Conservation (phyloP, 2,329 filamentous ascomycete species). For the Gyromitra esculenta region DNA sequence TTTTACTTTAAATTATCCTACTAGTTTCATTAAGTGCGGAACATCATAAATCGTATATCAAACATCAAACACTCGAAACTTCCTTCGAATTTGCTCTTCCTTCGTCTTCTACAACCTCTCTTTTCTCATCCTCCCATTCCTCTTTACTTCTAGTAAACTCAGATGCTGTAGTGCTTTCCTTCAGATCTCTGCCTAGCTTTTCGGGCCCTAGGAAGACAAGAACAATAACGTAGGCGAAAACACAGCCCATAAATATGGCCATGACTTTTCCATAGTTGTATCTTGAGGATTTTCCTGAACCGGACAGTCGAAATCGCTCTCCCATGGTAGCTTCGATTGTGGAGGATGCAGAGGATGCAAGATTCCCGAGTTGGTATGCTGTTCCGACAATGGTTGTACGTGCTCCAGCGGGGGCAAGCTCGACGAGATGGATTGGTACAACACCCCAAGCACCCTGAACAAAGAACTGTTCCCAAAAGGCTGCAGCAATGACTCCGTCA, state of each 20-base stretch:
- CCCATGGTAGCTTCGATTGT: slow-evolving; percentile 74
- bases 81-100: neutral
- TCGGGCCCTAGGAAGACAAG: slow-evolving; percentile 72
- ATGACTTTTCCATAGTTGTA: slow-evolving; percentile 86
- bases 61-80: slow-evolving; percentile 1
- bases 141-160: slow-evolving; percentile 1
- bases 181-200: slow-evolving; percentile 56
- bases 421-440: slow-evolving; percentile 78
- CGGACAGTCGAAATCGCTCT: slow-evolving; percentile 75
- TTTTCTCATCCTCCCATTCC: slow-evolving; percentile 30
- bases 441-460: slow-evolving; percentile 74
- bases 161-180: slow-evolving; percentile 8
- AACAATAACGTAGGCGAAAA: slow-evolving; percentile 72
- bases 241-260: slow-evolving; percentile 89
- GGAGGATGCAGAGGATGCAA: slow-evolving; percentile 67
- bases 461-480: slow-evolving; percentile 72
- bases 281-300: slow-evolving; percentile 64
- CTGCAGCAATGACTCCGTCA: slow-evolving; percentile 71
- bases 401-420: slow-evolving; percentile 75
- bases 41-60: slow-evolving; percentile 1
- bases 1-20: neutral
- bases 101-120: neutral
- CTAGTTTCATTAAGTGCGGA: neutral
- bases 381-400: slow-evolving; percentile 76
- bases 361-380: slow-evolving; percentile 80